A percentile compares a stretch with the other conserved stretches of the same genome.
These are phyloP conservation scores for Hymenotorrendiella dingleyae DNA, from an alignment of 2,329 filamentous ascomycete genomes.

Conservation along the genomic window DNA sequence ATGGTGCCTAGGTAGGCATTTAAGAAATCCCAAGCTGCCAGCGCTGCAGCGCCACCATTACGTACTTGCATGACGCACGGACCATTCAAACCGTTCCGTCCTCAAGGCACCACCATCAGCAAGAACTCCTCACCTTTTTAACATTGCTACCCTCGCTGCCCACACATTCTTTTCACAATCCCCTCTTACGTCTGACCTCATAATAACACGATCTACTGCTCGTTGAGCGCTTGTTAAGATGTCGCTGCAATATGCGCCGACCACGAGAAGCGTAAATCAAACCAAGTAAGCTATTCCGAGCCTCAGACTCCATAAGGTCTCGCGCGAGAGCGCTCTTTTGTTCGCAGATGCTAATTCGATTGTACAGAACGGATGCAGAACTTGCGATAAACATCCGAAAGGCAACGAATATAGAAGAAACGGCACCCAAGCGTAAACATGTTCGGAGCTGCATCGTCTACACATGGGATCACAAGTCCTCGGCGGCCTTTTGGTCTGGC, in stretches of 20 bases:
- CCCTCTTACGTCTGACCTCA: background rate
- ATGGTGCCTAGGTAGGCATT: too few species aligned
- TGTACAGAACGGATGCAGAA: slow-evolving; percentile 59
- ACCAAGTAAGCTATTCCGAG: slow-evolving; percentile 31
- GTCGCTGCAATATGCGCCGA: slow-evolving; percentile 25
- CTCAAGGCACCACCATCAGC: too few species aligned
- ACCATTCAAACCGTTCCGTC: too few species aligned
- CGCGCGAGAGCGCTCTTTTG: too few species aligned
- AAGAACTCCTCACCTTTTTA: background rate
- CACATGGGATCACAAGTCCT: slow-evolving; percentile 98
- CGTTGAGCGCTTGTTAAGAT: slow-evolving; percentile 22
- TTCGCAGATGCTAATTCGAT: too few species aligned
- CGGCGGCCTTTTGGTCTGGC: slow-evolving; percentile 89
- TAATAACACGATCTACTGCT: slow-evolving; percentile 6
- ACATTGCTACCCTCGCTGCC: too few species aligned
- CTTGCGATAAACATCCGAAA: slow-evolving; percentile 66
- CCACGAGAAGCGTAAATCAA: slow-evolving; percentile 30
- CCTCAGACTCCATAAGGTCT: too few species aligned
- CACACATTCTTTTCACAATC: slow-evolving; percentile 2
- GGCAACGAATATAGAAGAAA: slow-evolving; percentile 62
- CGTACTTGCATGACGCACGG: too few species aligned
- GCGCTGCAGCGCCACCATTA: too few species aligned
- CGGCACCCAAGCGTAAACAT: slow-evolving; percentile 77
- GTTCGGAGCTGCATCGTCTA: slow-evolving; percentile 97
- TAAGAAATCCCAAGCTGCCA: too few species aligned